Conservation (phyloP, 805 yeast species). For the Starmerella gropengiesseri region DNA sequence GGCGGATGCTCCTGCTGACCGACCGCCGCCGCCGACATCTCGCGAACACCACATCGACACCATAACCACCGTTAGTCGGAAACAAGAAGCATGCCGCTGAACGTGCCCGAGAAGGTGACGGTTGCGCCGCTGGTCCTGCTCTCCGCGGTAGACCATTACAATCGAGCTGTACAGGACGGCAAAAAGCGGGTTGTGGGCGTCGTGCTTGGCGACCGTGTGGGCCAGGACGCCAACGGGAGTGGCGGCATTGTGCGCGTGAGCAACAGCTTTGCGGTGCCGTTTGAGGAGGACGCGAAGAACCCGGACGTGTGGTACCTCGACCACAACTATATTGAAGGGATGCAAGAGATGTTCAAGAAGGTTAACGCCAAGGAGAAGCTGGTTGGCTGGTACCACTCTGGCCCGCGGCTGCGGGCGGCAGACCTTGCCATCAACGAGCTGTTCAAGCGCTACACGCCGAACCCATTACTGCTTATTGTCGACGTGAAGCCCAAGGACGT, state of each 20-base stretch:
- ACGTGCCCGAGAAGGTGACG: conserved; percentile 46
- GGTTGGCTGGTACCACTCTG: conserved; percentile 99
- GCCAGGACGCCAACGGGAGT: conserved; percentile 7
- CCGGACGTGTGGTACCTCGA: conserved; percentile 93
- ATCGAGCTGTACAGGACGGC: conserved; percentile 63
- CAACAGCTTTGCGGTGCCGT: conserved; percentile 93
- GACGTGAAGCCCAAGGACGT: conserved; percentile 78
- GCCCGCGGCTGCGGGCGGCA: conserved; percentile 79
- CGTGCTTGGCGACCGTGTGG: conserved; percentile 62
- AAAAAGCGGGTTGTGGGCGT: conserved; percentile 90
- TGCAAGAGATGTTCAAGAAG: conserved; percentile 97
- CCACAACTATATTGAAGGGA: conserved; percentile 87
- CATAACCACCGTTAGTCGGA: not conserved
- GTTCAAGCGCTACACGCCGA: conserved; percentile 69
- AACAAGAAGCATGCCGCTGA: conserved; percentile 5
- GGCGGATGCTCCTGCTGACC: not conserved
- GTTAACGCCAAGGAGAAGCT: conserved; percentile 93
- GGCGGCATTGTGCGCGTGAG: conserved; percentile 55
- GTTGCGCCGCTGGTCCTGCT: conserved; percentile 92
- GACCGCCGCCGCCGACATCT: conserved; percentile 3
- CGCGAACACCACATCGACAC: not conserved
- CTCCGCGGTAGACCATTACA: conserved; percentile 91
- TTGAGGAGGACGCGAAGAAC: conserved; percentile 90
- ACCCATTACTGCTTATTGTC: conserved; percentile 78
- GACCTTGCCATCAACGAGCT: conserved; percentile 86